phyloP scores from a whole-genome alignment of 116 monocot genomes.

The Phalaenopsis hybrid region DNA sequence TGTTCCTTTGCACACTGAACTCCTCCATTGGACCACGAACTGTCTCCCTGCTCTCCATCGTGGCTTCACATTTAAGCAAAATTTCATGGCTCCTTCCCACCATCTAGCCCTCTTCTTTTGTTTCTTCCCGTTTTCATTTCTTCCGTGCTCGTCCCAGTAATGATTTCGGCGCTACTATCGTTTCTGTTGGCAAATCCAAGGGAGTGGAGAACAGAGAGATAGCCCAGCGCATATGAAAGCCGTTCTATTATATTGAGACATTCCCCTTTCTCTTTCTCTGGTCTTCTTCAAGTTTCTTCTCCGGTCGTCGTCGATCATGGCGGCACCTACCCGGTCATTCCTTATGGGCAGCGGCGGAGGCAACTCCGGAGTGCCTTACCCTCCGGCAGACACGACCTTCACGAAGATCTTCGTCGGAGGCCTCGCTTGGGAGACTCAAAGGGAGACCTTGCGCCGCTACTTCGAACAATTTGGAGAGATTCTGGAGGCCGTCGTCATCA shows the following conservation, averaged over 20 bases:
- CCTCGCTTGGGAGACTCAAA: conserved; percentile 73
- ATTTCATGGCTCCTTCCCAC: neutral
- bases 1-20: neutral
- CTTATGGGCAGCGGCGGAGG: conserved; percentile 7
- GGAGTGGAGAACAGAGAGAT: neutral
- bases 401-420: conserved; percentile 69
- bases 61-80: neutral
- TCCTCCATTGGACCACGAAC: conserved; percentile 6
- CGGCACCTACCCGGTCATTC: conserved; percentile 19
- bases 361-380: neutral
- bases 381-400: conserved; percentile 36
- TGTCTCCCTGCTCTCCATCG: neutral
- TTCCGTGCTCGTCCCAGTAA: neutral
- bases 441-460: conserved; percentile 47
- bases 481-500: conserved; percentile 62
- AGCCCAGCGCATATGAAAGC: neutral
- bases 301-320: conserved; percentile 8
- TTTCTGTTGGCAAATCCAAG: neutral
- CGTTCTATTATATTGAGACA: neutral
- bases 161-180: conserved; percentile 13
- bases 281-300: neutral
- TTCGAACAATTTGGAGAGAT: conserved; percentile 68
- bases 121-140: neutral
- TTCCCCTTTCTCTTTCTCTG: neutral
- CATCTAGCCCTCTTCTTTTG: neutral